Percentiles rank a stretch among this genome's conserved stretches.
These are phyloP conservation scores for Kurtzmaniella natalensis DNA, from an alignment of 1,139 yeast species.

Conservation along the genomic window DNA sequence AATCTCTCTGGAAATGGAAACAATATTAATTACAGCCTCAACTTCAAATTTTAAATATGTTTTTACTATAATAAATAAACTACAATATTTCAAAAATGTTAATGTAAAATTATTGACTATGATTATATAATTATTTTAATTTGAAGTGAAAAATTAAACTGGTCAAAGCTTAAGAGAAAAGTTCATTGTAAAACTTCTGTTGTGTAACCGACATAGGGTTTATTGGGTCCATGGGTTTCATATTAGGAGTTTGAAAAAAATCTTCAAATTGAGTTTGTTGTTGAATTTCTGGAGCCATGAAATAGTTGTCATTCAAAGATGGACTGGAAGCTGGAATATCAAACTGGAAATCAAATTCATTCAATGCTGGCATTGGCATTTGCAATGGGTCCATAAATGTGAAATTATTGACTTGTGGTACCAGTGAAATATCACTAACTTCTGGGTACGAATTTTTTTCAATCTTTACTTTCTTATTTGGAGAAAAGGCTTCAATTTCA, in stretches of 20 bases:
- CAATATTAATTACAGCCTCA: constrained; percentile 13
- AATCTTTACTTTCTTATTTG: constrained; percentile 2
- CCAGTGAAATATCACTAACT: neutral
- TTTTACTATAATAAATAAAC: too few relatives aligned
- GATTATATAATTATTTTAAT: too few relatives aligned
- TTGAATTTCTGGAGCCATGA: neutral
- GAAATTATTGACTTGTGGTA: constrained; percentile 1
- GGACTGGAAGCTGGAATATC: neutral
- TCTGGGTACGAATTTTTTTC: neutral
- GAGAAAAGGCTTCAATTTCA: constrained; percentile 1
- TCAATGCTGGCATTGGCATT: neutral
- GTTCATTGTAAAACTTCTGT: too few relatives aligned
- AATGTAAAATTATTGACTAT: too few relatives aligned
- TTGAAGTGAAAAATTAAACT: too few relatives aligned
- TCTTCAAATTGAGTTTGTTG: neutral
- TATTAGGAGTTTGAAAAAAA: neutral
- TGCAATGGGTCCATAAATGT: neutral
- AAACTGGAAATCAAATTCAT: neutral
- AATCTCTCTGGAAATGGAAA: constrained; percentile 51
- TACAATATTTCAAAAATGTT: too few relatives aligned
- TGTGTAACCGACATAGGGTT: too few relatives aligned
- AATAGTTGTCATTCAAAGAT: neutral
- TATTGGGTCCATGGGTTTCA: too few relatives aligned
- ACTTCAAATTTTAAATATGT: too few relatives aligned
- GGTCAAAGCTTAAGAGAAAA: too few relatives aligned